These are phyloP conservation scores for Cicer bijugum DNA, from an alignment of 306 rosid genomes.

Conservation along the genomic window DNA sequence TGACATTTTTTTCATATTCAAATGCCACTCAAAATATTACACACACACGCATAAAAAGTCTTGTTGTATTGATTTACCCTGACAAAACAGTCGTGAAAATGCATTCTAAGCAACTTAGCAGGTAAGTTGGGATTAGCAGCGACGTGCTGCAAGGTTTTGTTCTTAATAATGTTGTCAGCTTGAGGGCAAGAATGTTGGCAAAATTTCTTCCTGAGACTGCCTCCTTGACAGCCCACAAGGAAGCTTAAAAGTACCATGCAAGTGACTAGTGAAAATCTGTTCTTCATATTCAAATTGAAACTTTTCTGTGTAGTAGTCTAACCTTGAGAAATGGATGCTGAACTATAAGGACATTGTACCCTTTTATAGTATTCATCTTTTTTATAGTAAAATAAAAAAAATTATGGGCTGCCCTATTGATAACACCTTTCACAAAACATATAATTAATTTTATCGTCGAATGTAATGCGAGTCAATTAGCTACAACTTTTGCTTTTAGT, in stretches of 20 bases:
- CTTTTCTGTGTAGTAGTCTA: neutral
- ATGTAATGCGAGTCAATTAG: too few relatives aligned
- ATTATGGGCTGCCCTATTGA: too few relatives aligned
- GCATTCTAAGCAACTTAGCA: slow-evolving; percentile 64
- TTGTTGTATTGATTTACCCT: slow-evolving; percentile 46
- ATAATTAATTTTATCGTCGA: too few relatives aligned
- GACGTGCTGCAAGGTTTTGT: slow-evolving; percentile 45
- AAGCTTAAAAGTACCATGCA: slow-evolving; percentile 41
- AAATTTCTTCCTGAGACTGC: slow-evolving; percentile 48
- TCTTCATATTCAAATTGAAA: slow-evolving; percentile 44
- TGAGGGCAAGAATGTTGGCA: slow-evolving; percentile 52
- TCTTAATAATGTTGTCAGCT: slow-evolving; percentile 53
- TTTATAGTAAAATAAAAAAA: neutral
- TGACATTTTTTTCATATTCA: neutral
- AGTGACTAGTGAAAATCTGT: slow-evolving; percentile 11
- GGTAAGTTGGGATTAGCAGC: slow-evolving; percentile 48
- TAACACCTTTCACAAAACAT: too few relatives aligned
- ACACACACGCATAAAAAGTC: neutral
- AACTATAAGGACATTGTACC: slow-evolving; percentile 20
- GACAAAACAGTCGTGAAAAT: slow-evolving; percentile 70
- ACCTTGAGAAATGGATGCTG: slow-evolving; percentile 30
- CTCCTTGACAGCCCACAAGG: slow-evolving; percentile 53
- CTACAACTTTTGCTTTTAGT: too few relatives aligned
- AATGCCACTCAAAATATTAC: slow-evolving; percentile 26
- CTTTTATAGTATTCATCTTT: slow-evolving; percentile 41